Evolutionary conservation across 2,329 filamentous ascomycete genomes (phyloP).

Genomic region (Trichoderma guizhouense): DNA sequence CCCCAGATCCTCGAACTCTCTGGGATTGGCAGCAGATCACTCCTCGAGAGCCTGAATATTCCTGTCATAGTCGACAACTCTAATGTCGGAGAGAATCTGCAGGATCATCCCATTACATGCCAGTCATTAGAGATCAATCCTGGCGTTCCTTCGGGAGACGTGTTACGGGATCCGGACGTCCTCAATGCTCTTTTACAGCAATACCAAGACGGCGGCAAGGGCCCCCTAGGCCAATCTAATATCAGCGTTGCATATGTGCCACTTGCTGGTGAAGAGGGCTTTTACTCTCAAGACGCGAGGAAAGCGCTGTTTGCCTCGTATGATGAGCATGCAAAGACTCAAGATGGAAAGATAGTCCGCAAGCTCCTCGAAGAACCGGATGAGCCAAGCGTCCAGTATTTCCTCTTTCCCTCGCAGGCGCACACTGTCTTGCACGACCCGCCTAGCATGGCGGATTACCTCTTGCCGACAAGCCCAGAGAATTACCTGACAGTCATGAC

Average conservation of each 20-base stretch:
- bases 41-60: conserved; percentile 34
- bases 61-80: conserved; percentile 34
- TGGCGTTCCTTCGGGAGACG: conserved; percentile 27
- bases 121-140: conserved; percentile 36
- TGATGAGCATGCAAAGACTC: background rate
- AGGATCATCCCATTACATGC: conserved; percentile 34
- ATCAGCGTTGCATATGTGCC: conserved; percentile 16
- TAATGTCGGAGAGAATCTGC: conserved; percentile 40
- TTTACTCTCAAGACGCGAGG: background rate
- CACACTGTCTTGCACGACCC: conserved; percentile 26
- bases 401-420: conserved; percentile 32
- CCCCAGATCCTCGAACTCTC: conserved; percentile 33
- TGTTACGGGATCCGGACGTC: conserved; percentile 31
- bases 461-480: conserved; percentile 23
- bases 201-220: conserved; percentile 33
- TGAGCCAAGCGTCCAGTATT: conserved; percentile 34
- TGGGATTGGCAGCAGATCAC: conserved; percentile 31
- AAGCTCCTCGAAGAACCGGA: conserved; percentile 26
- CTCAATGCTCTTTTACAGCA: conserved; percentile 30
- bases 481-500: conserved; percentile 55
- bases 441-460: conserved; percentile 20
- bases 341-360: conserved; percentile 2
- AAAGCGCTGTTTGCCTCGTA: conserved; percentile 1
- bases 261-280: background rate
- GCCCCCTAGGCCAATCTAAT: conserved; percentile 26